Percentiles rank a stretch among this genome's conserved stretches.
Conservation (phyloP, 176 grass and related monocot genomes). For the Poa annua region DNA sequence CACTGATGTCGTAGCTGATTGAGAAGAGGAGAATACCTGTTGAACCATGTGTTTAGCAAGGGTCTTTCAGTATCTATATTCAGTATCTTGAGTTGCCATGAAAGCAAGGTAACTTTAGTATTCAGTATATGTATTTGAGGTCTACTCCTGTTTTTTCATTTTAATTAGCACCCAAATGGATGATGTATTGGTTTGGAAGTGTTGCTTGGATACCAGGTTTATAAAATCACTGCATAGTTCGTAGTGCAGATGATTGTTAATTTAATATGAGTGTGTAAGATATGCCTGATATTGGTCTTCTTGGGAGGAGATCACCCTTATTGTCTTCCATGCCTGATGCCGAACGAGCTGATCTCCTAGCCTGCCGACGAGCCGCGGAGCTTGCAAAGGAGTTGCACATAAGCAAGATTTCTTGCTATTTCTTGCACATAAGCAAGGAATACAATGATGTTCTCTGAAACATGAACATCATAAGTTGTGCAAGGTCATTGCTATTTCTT, state of each 20-base stretch:
- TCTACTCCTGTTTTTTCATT: too few relatives aligned
- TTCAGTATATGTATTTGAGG: too few relatives aligned
- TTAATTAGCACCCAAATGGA: neutral
- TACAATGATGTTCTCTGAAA: neutral
- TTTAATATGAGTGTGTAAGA: neutral
- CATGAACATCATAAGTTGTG: slow-evolving; percentile 7
- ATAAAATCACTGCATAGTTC: slow-evolving; percentile 21
- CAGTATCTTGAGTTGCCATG: too few relatives aligned
- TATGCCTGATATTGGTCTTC: neutral
- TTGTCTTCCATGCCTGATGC: neutral
- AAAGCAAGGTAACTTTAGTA: too few relatives aligned
- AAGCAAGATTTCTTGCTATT: too few relatives aligned
- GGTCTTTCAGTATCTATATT: too few relatives aligned
- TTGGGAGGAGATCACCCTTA: too few relatives aligned
- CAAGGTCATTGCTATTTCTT: neutral
- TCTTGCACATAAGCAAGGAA: neutral
- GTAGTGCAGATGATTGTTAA: neutral
- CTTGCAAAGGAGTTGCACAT: too few relatives aligned
- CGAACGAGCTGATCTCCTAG: too few relatives aligned
- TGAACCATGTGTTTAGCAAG: slow-evolving; percentile 95
- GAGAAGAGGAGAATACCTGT: slow-evolving; percentile 40
- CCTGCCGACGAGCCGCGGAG: too few relatives aligned
- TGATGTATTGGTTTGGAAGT: slow-evolving; percentile 10
- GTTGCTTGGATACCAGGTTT: neutral
- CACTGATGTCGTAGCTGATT: neutral